phyloP scores from a whole-genome alignment of 1,284 basidiomycete genomes.

The Entoloma clypeatum region DNA sequence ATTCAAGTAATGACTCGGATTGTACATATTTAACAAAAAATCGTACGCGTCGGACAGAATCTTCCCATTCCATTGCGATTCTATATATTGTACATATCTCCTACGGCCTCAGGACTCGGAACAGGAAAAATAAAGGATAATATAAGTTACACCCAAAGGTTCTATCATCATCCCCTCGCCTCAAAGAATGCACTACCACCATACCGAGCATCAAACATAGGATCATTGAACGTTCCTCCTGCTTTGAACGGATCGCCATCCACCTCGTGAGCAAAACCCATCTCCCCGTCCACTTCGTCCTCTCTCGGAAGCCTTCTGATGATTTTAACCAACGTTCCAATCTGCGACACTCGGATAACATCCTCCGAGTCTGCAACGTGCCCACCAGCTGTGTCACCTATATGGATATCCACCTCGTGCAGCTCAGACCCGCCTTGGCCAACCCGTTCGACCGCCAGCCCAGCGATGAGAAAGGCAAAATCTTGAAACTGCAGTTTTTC shows the following conservation, averaged over 20 bases:
- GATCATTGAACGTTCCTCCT: constrained; percentile 38
- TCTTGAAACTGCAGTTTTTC: constrained; percentile 22
- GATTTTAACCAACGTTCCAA: constrained; percentile 26
- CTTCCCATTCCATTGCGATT: no score
- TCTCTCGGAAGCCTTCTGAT: constrained; percentile 19
- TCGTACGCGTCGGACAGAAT: no score
- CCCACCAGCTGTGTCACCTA: constrained; percentile 18
- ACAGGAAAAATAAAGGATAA: background rate
- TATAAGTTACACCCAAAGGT: no score
- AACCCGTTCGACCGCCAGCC: constrained; percentile 24
- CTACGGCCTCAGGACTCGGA: no score
- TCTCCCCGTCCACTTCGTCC: constrained; percentile 22
- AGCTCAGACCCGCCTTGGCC: constrained; percentile 23
- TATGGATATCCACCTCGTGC: constrained; percentile 29
- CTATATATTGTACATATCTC: no score
- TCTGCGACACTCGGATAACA: constrained; percentile 17
- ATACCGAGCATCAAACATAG: constrained; percentile 34
- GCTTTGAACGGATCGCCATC: constrained; percentile 25
- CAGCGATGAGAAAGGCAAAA: constrained; percentile 23
- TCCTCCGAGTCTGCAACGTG: constrained; percentile 18
- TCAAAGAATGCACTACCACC: constrained; percentile 10
- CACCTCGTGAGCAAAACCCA: constrained; percentile 15
- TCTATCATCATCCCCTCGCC: no score
- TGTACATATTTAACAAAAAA: no score
- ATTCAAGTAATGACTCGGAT: no score